Conservation (phyloP, 1,139 yeast species). For the Candida freyschussii region DNA sequence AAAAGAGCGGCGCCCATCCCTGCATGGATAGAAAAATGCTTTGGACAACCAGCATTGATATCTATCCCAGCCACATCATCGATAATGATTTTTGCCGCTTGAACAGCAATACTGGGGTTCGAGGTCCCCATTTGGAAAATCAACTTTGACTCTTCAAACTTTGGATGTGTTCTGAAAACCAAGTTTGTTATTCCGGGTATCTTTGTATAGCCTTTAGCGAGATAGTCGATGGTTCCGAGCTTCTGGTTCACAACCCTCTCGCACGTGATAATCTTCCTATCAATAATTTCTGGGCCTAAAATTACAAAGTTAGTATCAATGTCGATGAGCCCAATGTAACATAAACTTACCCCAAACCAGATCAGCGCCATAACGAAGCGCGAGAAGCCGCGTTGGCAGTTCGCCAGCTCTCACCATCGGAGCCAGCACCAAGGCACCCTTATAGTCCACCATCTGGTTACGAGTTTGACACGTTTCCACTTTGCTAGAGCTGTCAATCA, state of each 20-base stretch:
- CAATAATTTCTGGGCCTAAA: constrained; percentile 80
- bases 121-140: constrained; percentile 92
- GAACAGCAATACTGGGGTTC: constrained; percentile 75
- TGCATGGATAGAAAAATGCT: constrained; percentile 78
- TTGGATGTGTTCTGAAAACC: constrained; percentile 70
- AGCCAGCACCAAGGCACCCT: constrained; percentile 79
- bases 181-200: constrained; percentile 42
- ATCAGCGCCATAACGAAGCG: constrained; percentile 84
- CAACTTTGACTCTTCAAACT: constrained; percentile 54
- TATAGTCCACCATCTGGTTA: constrained; percentile 39
- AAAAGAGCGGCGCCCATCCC: constrained; percentile 98
- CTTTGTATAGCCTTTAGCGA: constrained; percentile 35
- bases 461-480: too few species aligned
- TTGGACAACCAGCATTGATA: constrained; percentile 95
- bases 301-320: background rate
- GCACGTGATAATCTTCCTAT: constrained; percentile 72
- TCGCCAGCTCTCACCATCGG: constrained; percentile 98
- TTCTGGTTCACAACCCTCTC: constrained; percentile 51
- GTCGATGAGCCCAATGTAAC: too few species aligned
- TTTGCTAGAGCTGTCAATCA: too few species aligned
- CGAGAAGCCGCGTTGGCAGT: constrained; percentile 77
- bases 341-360: constrained; percentile 66
- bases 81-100: constrained; percentile 78
- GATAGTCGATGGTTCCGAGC: constrained; percentile 57
- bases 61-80: constrained; percentile 90